Evolutionary conservation across 768 basidiomycete species (phyloP), one percentile per base, ranked within the genome.

Genomic region (Collybia nuda): DNA sequence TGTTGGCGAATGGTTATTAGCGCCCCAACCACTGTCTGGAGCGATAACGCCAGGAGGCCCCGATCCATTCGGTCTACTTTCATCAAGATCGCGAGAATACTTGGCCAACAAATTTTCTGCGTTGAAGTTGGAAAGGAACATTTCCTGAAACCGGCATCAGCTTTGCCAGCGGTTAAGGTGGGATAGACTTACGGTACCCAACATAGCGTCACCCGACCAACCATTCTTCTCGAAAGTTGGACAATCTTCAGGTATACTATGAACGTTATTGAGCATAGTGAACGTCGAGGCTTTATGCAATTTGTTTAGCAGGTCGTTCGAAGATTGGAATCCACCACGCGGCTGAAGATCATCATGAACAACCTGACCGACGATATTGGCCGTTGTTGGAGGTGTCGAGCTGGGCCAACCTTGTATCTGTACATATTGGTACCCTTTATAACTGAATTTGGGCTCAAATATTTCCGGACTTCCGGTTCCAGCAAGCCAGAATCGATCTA

Each of bases 211-310:
- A 2, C 66, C 66, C 0, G 65, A 59, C 66, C 66, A 67, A 1
- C 66, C 66, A 47, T 67, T 67, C 52, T 67, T 67, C 58, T 67
- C 66, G 38, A 61, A 65, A 17, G 61, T 62, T 0, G 64, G 66
- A 43, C 66, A 65, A 40, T 65, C 63, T 40, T 54, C 56, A 18
- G 59, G 59, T 4, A 63, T 63, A 12, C 59, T 58, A 32, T 63
- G 58, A 39, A 56, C 55, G 14, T 63, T 63, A 38, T 63, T 63
- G 17, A 63, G 54, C 46, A 63, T 53, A 11, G 62, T 63, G 18
- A 41, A 53, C 2, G 58, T 58, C n/a, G 46, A 40, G 14, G 62
- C 62, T n/a, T 21, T 41, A 32, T 63, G 62, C 50, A 63, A 45
- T 45, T 63, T 42, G 50, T 63, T 63, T 3, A 63, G 49, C 6